phyloP scores from a whole-genome alignment of 192 early-diverging fungal genomes.

The Cetraspora pellucida region DNA sequence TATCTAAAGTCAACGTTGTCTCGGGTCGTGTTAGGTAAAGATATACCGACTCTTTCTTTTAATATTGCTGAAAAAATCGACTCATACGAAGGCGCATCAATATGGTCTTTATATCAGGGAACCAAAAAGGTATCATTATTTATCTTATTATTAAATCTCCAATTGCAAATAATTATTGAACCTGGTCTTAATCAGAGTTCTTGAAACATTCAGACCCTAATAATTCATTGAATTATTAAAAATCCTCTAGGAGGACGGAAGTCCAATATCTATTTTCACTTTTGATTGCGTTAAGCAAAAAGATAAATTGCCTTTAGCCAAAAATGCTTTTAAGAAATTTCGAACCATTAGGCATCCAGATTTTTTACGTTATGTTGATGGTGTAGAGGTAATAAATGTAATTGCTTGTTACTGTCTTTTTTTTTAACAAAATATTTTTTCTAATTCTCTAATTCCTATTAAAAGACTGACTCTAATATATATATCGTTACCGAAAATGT shows the following conservation, averaged over 20 bases:
- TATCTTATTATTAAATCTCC: not conserved
- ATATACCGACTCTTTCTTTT: slow-evolving; percentile 66
- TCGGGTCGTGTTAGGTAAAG: slow-evolving; percentile 57
- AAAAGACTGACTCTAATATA: slow-evolving; percentile 68
- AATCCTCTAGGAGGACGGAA: slow-evolving; percentile 60
- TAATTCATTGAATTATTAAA: not conserved
- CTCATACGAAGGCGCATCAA: slow-evolving; percentile 55
- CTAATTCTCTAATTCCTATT: slow-evolving; percentile 19
- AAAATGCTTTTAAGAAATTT: slow-evolving; percentile 83
- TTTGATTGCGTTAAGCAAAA: slow-evolving; percentile 71
- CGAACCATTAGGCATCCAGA: slow-evolving; percentile 92
- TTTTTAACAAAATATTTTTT: not conserved
- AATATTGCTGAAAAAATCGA: slow-evolving; percentile 67
- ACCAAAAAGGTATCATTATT: slow-evolving; percentile 59
- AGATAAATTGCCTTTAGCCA: slow-evolving; percentile 79
- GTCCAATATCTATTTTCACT: slow-evolving; percentile 77
- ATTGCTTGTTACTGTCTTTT: not conserved
- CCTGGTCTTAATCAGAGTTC: not conserved
- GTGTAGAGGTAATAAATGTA: slow-evolving; percentile 68
- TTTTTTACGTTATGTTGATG: slow-evolving; percentile 82
- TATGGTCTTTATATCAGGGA: slow-evolving; percentile 69
- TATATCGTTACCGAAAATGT: slow-evolving; percentile 90
- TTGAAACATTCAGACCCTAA: not conserved
- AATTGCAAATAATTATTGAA: not conserved
- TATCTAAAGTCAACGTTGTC: slow-evolving; percentile 49